Evolutionary conservation across 2,329 filamentous ascomycete species (phyloP).

Genomic region (Fusarium sulawesiense): DNA sequence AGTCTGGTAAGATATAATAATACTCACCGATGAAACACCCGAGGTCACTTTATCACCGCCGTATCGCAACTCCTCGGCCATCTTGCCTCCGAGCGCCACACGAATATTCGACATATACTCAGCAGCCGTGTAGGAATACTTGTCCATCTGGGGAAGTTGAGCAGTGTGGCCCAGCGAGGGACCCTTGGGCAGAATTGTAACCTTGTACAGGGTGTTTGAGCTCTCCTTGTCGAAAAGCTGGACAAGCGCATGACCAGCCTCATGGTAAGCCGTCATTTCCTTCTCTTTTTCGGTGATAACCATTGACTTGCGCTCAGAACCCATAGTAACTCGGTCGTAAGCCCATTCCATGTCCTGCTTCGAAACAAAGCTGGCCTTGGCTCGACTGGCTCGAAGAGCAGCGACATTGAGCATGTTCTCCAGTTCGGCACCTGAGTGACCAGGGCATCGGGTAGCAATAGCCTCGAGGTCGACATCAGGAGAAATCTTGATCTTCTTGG

Average conservation of each 20-base stretch:
- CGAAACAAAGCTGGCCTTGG: slow-evolving; percentile 79
- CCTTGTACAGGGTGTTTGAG: slow-evolving; percentile 88
- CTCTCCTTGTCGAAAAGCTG: slow-evolving; percentile 80
- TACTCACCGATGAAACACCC: slow-evolving; percentile 80
- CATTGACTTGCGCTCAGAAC: slow-evolving; percentile 88
- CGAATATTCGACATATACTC: slow-evolving; percentile 86
- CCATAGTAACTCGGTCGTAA: slow-evolving; percentile 98
- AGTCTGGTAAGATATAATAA: not conserved
- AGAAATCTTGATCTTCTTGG: slow-evolving; percentile 86
- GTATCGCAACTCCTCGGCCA: slow-evolving; percentile 91
- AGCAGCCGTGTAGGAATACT: slow-evolving; percentile 86
- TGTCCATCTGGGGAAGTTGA: slow-evolving; percentile 90
- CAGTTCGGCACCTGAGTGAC: slow-evolving; percentile 93
- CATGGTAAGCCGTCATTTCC: slow-evolving; percentile 94
- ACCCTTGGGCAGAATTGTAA: slow-evolving; percentile 94
- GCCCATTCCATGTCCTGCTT: slow-evolving; percentile 94
- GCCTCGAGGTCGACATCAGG: slow-evolving; percentile 84
- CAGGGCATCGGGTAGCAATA: slow-evolving; percentile 87
- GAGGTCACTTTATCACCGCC: slow-evolving; percentile 92
- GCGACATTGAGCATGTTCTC: slow-evolving; percentile 98
- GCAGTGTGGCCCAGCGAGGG: slow-evolving; percentile 87
- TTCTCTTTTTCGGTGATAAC: slow-evolving; percentile 95
- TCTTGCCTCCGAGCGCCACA: slow-evolving; percentile 85
- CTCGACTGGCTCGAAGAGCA: slow-evolving; percentile 91
- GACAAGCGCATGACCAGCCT: slow-evolving; percentile 94